Evolutionary conservation across 345 rosid species (phyloP).

Genomic region (Hevea brasiliensis): DNA sequence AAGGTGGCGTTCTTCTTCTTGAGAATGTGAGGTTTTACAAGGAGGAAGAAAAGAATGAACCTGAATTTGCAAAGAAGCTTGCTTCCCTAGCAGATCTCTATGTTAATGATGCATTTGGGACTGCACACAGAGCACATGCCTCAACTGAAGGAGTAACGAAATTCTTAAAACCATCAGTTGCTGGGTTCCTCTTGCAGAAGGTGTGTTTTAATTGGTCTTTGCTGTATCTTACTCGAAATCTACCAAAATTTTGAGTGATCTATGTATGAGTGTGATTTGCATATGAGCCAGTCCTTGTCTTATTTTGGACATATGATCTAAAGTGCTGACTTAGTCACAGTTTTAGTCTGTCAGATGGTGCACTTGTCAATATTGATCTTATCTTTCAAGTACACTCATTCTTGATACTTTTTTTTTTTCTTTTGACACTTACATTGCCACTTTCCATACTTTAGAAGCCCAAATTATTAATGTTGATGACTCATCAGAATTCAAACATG

Average conservation of each 20-base stretch:
- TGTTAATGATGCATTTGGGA: constrained; percentile 92
- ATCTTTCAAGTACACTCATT: neutral
- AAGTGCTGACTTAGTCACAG: neutral
- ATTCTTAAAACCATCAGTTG: constrained; percentile 85
- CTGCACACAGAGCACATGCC: constrained; percentile 94
- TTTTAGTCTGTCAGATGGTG: neutral
- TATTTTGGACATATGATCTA: neutral
- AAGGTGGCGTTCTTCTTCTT: constrained; percentile 86
- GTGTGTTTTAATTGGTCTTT: constrained; percentile 31
- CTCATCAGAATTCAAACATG: neutral
- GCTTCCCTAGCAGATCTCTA: constrained; percentile 80
- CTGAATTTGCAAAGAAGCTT: constrained; percentile 90
- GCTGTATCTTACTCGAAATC: neutral
- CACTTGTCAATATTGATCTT: neutral
- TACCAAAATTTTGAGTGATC: neutral
- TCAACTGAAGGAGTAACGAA: constrained; percentile 91
- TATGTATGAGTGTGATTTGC: neutral
- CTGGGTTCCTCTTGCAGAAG: constrained; percentile 96
- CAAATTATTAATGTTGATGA: neutral
- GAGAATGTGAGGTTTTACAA: constrained; percentile 91
- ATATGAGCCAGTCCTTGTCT: neutral
- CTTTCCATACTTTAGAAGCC: neutral
- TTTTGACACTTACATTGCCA: too few species aligned
- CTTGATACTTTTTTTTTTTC: neutral
- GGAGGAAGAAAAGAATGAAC: constrained; percentile 96